Base-by-base conservation (phyloP, 192 early-diverging fungal species). In the Podila clonocystis region DNA sequence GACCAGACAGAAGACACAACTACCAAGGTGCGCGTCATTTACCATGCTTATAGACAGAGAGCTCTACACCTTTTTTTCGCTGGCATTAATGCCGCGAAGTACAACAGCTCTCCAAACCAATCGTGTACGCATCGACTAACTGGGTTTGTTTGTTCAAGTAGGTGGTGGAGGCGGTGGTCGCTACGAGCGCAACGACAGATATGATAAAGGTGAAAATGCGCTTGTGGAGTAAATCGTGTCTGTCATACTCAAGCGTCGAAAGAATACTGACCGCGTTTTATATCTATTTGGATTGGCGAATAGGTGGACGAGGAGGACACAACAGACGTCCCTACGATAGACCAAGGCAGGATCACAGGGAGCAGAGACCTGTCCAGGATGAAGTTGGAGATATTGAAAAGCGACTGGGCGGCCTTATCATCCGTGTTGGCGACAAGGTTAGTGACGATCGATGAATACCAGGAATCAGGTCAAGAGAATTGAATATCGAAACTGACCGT, bases 341-440 rank as follows among this genome's bases (percentile, higher is more conserved):
- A 49, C 67, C 57, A 49, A 57, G 76, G 20, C 63, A 79, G 26
- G 76, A 79, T 12, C 58, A 66, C 60, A 68, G 75, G 31, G 75
- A 78, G 52, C 76, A 79, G 50, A 65, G 67, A 22, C 76, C 70
- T 58, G 76, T 60, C 34, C 69, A 72, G 59, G 85, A 86, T 62
- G 91, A 91, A 61, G 72, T 85, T 5, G 87, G 85, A 28, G 91
- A 92, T 62, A 88, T 91, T 63, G 90, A 92, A 63, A 88, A 86
- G 63, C 88, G 91, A 28, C 83, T 94, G 15, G 87, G 89, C 52
- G 86, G 90, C 52, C 83, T 94, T 31, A 94, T 94, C 65, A 90
- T 92, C 79, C 92, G 92, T 71, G 89, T 94, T 45, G 93, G 93
- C 31, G 91, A 94, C 82, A 93, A 90, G 82, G 91, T 90, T 85